Base-by-base conservation (phyloP, 495 filamentous ascomycete genomes). In the Aspergillus heteromorphus region DNA sequence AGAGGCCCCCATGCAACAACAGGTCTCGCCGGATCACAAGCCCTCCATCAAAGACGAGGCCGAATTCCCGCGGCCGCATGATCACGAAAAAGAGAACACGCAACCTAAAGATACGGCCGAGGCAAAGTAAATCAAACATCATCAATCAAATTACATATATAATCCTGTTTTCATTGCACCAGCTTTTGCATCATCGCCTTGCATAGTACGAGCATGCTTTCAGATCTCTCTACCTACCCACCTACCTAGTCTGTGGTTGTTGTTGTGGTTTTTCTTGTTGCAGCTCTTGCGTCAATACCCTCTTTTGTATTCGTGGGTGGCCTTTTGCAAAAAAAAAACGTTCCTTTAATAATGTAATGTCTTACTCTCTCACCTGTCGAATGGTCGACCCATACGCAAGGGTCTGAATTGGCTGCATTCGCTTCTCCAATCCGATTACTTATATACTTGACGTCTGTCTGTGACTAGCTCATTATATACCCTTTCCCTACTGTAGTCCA, bases 21-120 rank as follows among this genome's bases (percentile, higher is more conserved):
- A 59, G 21, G 45, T 54, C 5, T 45, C 55, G 0, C 21, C 57
- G 43, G 67, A 71, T 38, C 54, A 51, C 19, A 54, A 62, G 17
- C 55, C 65, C 8, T 57, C 62, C 1, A 48, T 58, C 2, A 64
- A 60, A 42, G 65, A 67, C 8, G 69, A 70, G 55, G 66, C 55
- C 25, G 68, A 72, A 40, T 58, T 60, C 34, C 57, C 64, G 11
- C 55, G 50, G 4, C 48, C 48, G 0, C 49, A 55, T 16, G 48
- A 56, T 13, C 18, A 56, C 11, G 66, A 69, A 36, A 67, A 65
- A 36, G 68, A 73, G 47, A 62, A 63, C 8, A 60, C 58, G 14
- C 64, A 72, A 49, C 54, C 66, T 9, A 66, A 69, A 34, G 59
- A 65, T 38, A 58, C 45, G 21, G 36, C 40, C 14, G 58, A 65